Evolutionary conservation across 306 rosid species (phyloP), one percentile per base, ranked within the genome.

Genomic region (Pyrus pyrifolia): DNA sequence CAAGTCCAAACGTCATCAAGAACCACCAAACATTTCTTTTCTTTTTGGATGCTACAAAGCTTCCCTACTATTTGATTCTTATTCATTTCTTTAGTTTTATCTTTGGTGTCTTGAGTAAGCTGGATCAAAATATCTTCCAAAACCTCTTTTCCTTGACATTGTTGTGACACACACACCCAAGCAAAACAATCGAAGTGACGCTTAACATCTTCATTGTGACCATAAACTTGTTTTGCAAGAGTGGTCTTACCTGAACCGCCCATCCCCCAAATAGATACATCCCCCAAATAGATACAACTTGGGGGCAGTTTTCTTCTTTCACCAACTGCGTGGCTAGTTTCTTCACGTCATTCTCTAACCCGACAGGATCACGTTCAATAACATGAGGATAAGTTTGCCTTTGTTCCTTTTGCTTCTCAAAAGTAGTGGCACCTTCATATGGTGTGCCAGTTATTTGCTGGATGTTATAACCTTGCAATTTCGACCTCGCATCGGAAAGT

Each of bases 401-500:
- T 74, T 67, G 84, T n/a, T 69, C 60, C 25, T 33, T 22, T 6
- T 62, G 61, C 67, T 17, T 29, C 11, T n/a, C 14, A 27, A 29
- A 62, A 44, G 61, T 17, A 73, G 83, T 66, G 5, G 55, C 60
- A 33, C 78, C 38, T 53, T 49, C 17, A 29, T 46, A 25, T 68
- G 11, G 46, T 11, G 46, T 44, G 1, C 46, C 46, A 14, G 4
- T 44, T 44, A 44, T 10, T 44, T 44, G 14, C 46, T 44, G 0
- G 23, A 31, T 76, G 60, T 85, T 86, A 74, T 84, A 84, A 3
- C 83, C 79, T 58, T 71, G 82, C 49, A 86, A 55, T 25, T 55
- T 78, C 55, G 81, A 76, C 19, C 86, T 77, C 51, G 84, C 83
- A 6, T 82, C 76, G 27, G 78, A 65, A 61, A 88, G 67, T 42